Percentiles rank a stretch among this genome's conserved stretches.
Conservation (phyloP, 495 filamentous ascomycete species). For the Chlorociboria aeruginascens region DNA sequence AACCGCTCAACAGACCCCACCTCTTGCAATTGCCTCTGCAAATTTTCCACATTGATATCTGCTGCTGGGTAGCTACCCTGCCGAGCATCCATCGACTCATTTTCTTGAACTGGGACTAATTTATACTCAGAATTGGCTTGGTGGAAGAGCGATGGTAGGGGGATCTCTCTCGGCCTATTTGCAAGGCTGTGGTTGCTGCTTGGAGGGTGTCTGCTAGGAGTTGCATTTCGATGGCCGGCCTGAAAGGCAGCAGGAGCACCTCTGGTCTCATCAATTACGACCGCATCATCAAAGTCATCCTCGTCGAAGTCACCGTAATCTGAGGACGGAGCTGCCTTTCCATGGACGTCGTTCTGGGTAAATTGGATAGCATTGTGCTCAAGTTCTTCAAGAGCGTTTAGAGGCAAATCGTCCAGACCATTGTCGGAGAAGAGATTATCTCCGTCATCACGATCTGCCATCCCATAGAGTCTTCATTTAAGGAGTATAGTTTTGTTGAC, state of each 20-base stretch:
- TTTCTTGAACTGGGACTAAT: background rate
- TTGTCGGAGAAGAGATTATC: slow-evolving; percentile 47
- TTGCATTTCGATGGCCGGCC: slow-evolving; percentile 3
- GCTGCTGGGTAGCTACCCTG: background rate
- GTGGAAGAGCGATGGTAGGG: slow-evolving; percentile 1
- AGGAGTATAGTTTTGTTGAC: background rate
- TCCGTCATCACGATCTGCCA: slow-evolving; percentile 47
- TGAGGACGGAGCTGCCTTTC: slow-evolving; percentile 22
- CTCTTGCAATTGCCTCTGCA: slow-evolving; percentile 16
- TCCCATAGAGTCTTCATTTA: slow-evolving; percentile 37
- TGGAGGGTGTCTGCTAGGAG: background rate
- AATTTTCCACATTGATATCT: background rate
- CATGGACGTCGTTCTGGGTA: slow-evolving; percentile 28
- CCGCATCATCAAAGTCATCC: slow-evolving; percentile 38
- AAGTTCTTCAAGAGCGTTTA: slow-evolving; percentile 37
- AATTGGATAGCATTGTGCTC: slow-evolving; percentile 42
- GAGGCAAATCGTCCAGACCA: slow-evolving; percentile 43
- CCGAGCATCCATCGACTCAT: slow-evolving; percentile 2
- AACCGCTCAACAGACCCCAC: background rate
- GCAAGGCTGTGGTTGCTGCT: background rate
- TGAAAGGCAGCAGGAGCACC: slow-evolving; percentile 15
- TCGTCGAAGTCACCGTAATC: slow-evolving; percentile 45
- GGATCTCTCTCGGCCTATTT: too few species aligned
- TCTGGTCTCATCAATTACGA: slow-evolving; percentile 24
- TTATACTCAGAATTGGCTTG: slow-evolving; percentile 1